Base-by-base conservation (phyloP, 176 grass and related monocot genomes). In the Aegilops speltoides region DNA sequence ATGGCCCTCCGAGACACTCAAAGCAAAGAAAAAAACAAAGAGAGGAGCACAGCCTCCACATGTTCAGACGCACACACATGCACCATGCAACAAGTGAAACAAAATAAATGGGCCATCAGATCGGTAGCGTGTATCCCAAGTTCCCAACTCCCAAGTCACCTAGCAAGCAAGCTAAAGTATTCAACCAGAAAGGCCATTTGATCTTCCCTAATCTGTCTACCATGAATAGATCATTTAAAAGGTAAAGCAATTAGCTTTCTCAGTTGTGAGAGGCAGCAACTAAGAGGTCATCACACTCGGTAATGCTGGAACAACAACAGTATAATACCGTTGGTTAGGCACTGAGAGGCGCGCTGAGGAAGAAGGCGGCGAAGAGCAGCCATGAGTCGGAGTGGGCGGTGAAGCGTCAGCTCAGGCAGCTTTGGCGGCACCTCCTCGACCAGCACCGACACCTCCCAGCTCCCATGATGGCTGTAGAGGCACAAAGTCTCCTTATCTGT, bases 371-470 rank as follows among this genome's bases (percentile, higher is more conserved):
- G 34, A 89, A 87, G 45, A 94, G 78, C 34, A 94, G 89, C 89
- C 92, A 94, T 14, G 89, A 91, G 26, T 91, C 92, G 37, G 87
- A 91, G 87, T 94, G 92, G 22, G 89, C 89, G 2, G 92, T 89
- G 70, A 94, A 87, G 72, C 25, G 92, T 89, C 65, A 89, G 92
- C 87, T 94, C 92, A 7, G 92, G 92, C 25, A 91, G n/a, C n/a
- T n/a, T n/a, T n/a, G n/a, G n/a, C n/a, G n/a, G 92, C 36, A 94
- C 92, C 92, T 94, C 92, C 77, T 94, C 92, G 34, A 84, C 84
- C 37, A 89, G 89, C 52, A 91, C 87, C 79, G 77, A 79, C 69
- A 91, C 92, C 84, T 89, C 72, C 92, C 89, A 94, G 63, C 12
- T 61, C 32, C 89, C 87, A 71, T 89, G 11, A 36, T 82, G 81